Evolutionary conservation across 2,329 filamentous ascomycete genomes (phyloP).

Genomic region (Sordariomycetes sp.): DNA sequence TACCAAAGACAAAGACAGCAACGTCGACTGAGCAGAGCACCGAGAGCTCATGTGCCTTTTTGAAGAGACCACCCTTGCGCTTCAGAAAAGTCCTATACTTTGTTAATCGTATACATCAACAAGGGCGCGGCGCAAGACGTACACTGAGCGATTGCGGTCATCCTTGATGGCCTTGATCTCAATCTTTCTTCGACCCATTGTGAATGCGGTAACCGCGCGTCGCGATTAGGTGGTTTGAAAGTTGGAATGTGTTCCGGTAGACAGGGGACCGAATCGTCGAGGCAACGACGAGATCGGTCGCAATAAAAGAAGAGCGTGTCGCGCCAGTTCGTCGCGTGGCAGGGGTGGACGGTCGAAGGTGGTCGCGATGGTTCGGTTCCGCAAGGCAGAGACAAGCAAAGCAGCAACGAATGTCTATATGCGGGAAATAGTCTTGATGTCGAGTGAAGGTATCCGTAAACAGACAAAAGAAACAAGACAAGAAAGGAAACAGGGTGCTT

Average conservation of each 20-base stretch:
- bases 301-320: background rate
- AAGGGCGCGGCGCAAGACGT: constrained; percentile 32
- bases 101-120: background rate
- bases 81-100: constrained; percentile 81
- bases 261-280: background rate
- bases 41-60: constrained; percentile 97
- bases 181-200: constrained; percentile 99
- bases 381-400: too few relatives aligned
- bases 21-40: constrained; percentile 98
- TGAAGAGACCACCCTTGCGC: constrained; percentile 97
- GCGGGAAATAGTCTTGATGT: background rate
- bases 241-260: background rate
- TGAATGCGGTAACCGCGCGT: constrained; percentile 10
- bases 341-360: too few relatives aligned
- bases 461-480: constrained; percentile 3
- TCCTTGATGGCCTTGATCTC: constrained; percentile 99
- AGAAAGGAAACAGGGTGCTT: background rate
- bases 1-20: constrained; percentile 95
- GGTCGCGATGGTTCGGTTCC: too few relatives aligned
- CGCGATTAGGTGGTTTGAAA: background rate
- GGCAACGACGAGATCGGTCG: background rate
- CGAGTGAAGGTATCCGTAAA: constrained; percentile 2
- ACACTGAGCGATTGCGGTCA: constrained; percentile 96
- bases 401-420: background rate
- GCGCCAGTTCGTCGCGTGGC: constrained; percentile 2